Evolutionary conservation across 2,329 filamentous ascomycete genomes (phyloP), one percentile per base, ranked within the genome.

Genomic region (Trematosphaeria pertusa): DNA sequence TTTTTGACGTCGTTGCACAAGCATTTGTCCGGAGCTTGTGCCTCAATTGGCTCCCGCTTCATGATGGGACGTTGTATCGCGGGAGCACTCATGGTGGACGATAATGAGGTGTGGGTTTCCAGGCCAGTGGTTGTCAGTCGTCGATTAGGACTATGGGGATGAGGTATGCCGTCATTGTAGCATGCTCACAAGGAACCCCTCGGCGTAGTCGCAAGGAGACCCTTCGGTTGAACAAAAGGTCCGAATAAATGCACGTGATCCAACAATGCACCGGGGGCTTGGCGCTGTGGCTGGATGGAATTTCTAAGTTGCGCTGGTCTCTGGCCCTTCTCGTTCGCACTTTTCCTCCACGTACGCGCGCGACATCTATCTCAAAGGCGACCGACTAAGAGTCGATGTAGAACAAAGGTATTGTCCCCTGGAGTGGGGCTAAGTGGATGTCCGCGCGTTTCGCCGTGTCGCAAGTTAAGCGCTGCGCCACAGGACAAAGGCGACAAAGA

Each of bases 391-490:
- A n/a, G n/a, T n/a, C n/a, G n/a, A n/a, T n/a, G n/a, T n/a, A n/a
- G n/a, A n/a, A n/a, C n/a, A n/a, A n/a, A n/a, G n/a, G n/a, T n/a
- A n/a, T n/a, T n/a, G n/a, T n/a, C n/a, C n/a, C n/a, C n/a, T n/a
- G n/a, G n/a, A n/a, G n/a, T n/a, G n/a, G n/a, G 30, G 50, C 31
- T 58, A 31, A 61, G 33, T 56, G 54, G 51, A 21, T 26, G 28
- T 49, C 31, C 36, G 48, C 51, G 57, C 56, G 61, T 67, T 62
- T 65, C 61, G 64, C 57, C 46, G 34, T 52, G 66, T 67, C 53
- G 56, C 62, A 64, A 40, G 33, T 68, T 64, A 57, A 64, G 58
- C 56, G 59, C 62, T 56, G 48, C 58, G 56, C 59, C 62, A 64
- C 64, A 58, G 49, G 44, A 52, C 45, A 35, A 52, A 58, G 22